Evolutionary conservation across 1,284 basidiomycete genomes (phyloP), one percentile per base, ranked within the genome.

Genomic region (Rhodotorula sp.): DNA sequence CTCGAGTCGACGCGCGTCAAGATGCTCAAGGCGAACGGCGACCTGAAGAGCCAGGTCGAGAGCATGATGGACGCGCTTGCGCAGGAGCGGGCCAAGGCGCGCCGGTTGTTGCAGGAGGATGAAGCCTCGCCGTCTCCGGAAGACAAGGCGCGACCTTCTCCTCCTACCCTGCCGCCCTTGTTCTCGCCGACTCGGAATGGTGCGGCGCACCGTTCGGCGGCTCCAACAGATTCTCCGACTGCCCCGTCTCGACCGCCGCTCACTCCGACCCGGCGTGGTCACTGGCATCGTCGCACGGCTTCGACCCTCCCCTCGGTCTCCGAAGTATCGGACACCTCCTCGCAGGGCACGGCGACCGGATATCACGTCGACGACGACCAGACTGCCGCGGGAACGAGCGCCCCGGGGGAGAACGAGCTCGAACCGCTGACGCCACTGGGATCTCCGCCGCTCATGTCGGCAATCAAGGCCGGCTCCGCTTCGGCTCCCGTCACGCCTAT

Each of bases 1-100:
- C 69, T 69, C 28, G 71, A 76, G 16, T 64, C 66, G 34, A 56
- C 65, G 5, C 52, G 72, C 3, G 34, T 70, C 68, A 67, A 70
- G 66, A 69, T 74, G 66, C 63, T 70, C 61, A 76, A 74, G 55
- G 61, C 62, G 15, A 75, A 75, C 59, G 73, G 73, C 16, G 75
- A 76, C 61, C 66, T 73, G 54, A 75, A 77, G 65, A 59, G 60
- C 45, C 74, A 73, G 60, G 66, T 75, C 57, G 74, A 75, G 43
- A 57, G 61, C n/a, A 65, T 75, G 59, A 60, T 65, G 61, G 69
- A 71, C 55, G 66, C 71, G 43, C 70, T 76, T 49, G 70, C 72
- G 34, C 60, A 66, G 19, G 71, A 72, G 19, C 67, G 64, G 10
- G 38, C 60, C 7, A 64, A 62, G 60, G 54, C 62, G 2, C 50